These are phyloP conservation scores for Chalciporus pseudorubinellus DNA, from an alignment of 768 basidiomycete species.

Conservation along the genomic window DNA sequence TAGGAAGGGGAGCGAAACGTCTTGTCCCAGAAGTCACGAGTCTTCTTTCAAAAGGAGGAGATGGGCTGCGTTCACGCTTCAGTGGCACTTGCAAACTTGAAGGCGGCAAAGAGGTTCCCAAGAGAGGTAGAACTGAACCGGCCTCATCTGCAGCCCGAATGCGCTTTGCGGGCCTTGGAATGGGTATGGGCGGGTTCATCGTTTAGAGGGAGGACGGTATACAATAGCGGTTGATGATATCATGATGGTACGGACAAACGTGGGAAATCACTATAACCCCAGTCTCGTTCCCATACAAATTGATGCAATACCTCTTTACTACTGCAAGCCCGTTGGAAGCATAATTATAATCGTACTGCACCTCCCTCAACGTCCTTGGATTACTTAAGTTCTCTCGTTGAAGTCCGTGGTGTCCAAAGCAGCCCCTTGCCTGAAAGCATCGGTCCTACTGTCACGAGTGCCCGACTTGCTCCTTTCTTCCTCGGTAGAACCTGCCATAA, in stretches of 20 bases:
- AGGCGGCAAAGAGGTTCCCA: neutral
- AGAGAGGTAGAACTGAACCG: neutral
- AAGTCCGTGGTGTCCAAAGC: constrained; percentile 13
- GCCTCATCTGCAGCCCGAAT: neutral
- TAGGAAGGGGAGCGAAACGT: constrained; percentile 28
- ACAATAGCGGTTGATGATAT: too few relatives aligned
- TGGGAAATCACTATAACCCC: constrained; percentile 6
- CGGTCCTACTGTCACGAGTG: constrained; percentile 24
- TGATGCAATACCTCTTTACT: too few relatives aligned
- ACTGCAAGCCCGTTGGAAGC: too few relatives aligned
- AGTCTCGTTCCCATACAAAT: neutral
- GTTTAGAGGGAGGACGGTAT: too few relatives aligned
- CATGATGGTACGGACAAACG: too few relatives aligned
- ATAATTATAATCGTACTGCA: too few relatives aligned
- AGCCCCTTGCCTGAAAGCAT: constrained; percentile 25
- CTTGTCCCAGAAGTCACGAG: constrained; percentile 28
- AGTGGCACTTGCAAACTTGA: neutral
- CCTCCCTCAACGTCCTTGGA: too few relatives aligned
- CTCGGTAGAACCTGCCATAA: constrained; percentile 9
- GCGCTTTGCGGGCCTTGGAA: constrained; percentile 17
- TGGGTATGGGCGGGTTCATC: constrained; percentile 3
- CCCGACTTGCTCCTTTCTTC: constrained; percentile 17
- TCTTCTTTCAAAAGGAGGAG: constrained; percentile 15
- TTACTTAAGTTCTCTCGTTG: neutral
- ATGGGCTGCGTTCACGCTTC: constrained; percentile 23